Evolutionary conservation across 768 basidiomycete species (phyloP).

Genomic region (Candolleomyces efflorescens): DNA sequence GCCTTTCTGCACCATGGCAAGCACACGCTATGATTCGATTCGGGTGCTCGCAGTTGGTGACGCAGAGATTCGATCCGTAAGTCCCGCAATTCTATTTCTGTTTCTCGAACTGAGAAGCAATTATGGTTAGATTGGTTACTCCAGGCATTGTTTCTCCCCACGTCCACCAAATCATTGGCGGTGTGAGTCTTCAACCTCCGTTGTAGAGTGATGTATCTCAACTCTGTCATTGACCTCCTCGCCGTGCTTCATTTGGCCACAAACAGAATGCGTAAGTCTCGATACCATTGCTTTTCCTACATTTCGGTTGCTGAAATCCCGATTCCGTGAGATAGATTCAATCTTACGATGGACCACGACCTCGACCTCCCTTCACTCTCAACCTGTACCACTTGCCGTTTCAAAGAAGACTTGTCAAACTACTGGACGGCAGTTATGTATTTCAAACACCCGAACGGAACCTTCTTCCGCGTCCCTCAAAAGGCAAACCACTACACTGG

Average conservation of each 20-base stretch:
- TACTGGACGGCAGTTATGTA: neutral
- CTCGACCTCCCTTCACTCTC: neutral
- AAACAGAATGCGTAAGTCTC: constrained; percentile 8
- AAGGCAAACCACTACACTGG: constrained; percentile 2
- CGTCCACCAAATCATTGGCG: constrained; percentile 12
- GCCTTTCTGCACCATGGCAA: constrained; percentile 1
- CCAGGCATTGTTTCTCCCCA: constrained; percentile 13
- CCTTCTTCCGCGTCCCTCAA: constrained; percentile 4
- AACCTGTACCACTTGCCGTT: constrained; percentile 5
- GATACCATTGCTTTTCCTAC: neutral
- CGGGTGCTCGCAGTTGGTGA: constrained; percentile 1
- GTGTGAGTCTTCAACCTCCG: constrained; percentile 2
- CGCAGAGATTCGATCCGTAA: constrained; percentile 2
- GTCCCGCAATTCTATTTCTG: neutral
- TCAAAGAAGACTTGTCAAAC: constrained; percentile 4
- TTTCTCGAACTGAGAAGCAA: neutral
- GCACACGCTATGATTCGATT: constrained; percentile 1
- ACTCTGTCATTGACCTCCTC: neutral
- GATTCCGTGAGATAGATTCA: constrained; percentile 1
- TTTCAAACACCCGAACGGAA: constrained; percentile 3
- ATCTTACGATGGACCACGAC: neutral
- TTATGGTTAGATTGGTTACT: constrained; percentile 7
- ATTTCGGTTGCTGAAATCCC: neutral
- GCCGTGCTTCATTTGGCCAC: neutral
- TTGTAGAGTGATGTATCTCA: neutral